Base-by-base conservation (phyloP, 371 early-diverging fungal genomes). In the Mucor piriformis region DNA sequence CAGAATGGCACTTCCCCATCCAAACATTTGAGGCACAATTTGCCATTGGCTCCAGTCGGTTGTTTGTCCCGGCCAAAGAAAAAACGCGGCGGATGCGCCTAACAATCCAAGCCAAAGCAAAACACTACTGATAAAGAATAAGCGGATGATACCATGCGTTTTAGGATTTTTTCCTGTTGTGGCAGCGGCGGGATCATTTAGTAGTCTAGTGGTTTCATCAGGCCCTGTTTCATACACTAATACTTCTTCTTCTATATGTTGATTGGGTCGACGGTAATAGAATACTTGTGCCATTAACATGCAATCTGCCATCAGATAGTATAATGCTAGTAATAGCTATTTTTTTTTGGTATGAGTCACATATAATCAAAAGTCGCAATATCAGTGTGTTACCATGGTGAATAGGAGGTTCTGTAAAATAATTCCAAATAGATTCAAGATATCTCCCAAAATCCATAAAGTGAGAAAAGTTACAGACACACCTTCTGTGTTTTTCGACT, bases 371-470 rank as follows among this genome's bases (percentile, higher is more conserved):
- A 34, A 23, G 20, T 34, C 33, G 42, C 23, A 10, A 29, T 10
- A 10, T 42, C 8, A 0, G 20, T 42, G 42, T 42, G 42, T 42
- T 42, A 90, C 89, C 76, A 88, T 84, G 2, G 92, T 90, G 27
- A 84, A 60, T 48, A 92, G 61, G 42, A 94, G 76, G 37, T 88
- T 65, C 23, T 92, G 91, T 34, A 90, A 65, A 8, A 89, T 62
- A 32, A 87, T 81, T 20, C 95, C 95, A 32, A 87, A 62, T 49
- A 94, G 70, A 72, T 94, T 93, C 67, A 87, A 73, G 25, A 91
- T 68, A 64, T 95, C 95, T 11, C 95, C 95, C 2, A 85, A 71
- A 12, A 92, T 76, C 95, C 95, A 95, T 40, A 88, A 79, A 23
- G 81, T 64, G 2, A 95, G 63, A 56, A 94, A 93, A 0, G 67